Evolutionary conservation across 192 early-diverging fungal species (phyloP).

Genomic region (Coemansia sp.): DNA sequence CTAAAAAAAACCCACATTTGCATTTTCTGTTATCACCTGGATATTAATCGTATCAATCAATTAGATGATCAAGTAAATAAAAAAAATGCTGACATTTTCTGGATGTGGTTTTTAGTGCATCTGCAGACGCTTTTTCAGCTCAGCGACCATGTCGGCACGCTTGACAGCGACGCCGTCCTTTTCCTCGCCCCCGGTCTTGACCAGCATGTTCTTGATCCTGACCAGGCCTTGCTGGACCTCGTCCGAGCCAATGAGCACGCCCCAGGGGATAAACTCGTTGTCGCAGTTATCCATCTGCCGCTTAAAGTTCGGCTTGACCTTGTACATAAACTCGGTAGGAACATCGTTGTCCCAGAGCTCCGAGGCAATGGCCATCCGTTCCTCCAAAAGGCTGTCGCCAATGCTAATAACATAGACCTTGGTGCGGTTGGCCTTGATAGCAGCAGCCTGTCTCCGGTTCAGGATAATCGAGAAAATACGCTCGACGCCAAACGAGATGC

Average conservation of each 20-base stretch:
- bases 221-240: conserved; percentile 81
- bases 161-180: conserved; percentile 58
- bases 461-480: conserved; percentile 87
- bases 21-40: background rate
- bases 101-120: conserved; percentile 11
- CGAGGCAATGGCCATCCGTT: conserved; percentile 80
- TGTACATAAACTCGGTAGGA: conserved; percentile 88
- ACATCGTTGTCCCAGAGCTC: conserved; percentile 94
- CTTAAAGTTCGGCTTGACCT: conserved; percentile 82
- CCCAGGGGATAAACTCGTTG: conserved; percentile 83
- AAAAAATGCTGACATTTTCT: no score
- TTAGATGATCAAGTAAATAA: background rate
- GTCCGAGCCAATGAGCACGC: conserved; percentile 82
- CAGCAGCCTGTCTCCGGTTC: conserved; percentile 56
- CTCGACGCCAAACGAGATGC: conserved; percentile 94
- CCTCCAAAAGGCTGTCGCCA: conserved; percentile 79
- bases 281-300: conserved; percentile 80
- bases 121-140: conserved; percentile 58
- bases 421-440: conserved; percentile 74
- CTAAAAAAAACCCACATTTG: background rate
- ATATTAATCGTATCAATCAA: background rate
- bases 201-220: conserved; percentile 81
- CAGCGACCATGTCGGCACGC: conserved; percentile 63
- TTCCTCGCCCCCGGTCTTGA: conserved; percentile 17
- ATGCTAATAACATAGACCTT: conserved; percentile 86